phyloP scores from a whole-genome alignment of 345 rosid genomes.

The Populus pruinosa region DNA sequence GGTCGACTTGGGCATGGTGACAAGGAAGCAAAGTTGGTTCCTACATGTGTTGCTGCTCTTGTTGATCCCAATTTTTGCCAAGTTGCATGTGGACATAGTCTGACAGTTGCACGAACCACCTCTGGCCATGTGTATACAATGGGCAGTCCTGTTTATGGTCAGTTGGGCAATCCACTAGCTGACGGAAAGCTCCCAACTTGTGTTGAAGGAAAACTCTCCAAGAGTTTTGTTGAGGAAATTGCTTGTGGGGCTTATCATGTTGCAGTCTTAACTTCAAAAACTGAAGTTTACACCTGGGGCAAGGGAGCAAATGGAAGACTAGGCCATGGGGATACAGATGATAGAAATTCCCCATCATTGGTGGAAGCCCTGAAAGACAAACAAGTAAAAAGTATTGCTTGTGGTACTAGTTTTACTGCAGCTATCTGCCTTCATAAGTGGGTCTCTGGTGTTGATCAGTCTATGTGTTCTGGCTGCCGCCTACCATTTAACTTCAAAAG shows the following conservation, averaged over 20 bases:
- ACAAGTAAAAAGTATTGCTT: conserved; percentile 89
- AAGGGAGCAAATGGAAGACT: conserved; percentile 96
- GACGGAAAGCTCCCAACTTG: conserved; percentile 82
- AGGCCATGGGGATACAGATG: conserved; percentile 92
- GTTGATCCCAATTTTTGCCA: conserved; percentile 91
- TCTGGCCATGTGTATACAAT: conserved; percentile 84
- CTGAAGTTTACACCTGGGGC: conserved; percentile 98
- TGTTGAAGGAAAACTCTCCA: conserved; percentile 86
- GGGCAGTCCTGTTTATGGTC: conserved; percentile 98
- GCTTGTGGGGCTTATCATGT: conserved; percentile 97
- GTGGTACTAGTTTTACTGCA: conserved; percentile 92
- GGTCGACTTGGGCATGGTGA: conserved; percentile 97
- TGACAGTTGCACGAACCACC: conserved; percentile 86
- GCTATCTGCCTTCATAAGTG: conserved; percentile 96
- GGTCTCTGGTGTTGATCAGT: conserved; percentile 94
- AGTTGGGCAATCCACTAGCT: conserved; percentile 83
- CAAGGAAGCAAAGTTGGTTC: conserved; percentile 85
- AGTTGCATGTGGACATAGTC: conserved; percentile 93
- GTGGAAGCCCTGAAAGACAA: conserved; percentile 91
- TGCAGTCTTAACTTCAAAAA: conserved; percentile 84
- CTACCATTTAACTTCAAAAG: conserved; percentile 83
- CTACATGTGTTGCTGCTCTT: conserved; percentile 95
- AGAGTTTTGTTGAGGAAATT: conserved; percentile 86
- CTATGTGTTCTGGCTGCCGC: conserved; percentile 98
- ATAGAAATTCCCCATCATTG: conserved; percentile 68